A percentile compares a stretch with the other conserved stretches of the same genome.
Evolutionary conservation across 73 alveolate genomes (phyloP).

Genomic region (Tetrahymena malaccensis): DNA sequence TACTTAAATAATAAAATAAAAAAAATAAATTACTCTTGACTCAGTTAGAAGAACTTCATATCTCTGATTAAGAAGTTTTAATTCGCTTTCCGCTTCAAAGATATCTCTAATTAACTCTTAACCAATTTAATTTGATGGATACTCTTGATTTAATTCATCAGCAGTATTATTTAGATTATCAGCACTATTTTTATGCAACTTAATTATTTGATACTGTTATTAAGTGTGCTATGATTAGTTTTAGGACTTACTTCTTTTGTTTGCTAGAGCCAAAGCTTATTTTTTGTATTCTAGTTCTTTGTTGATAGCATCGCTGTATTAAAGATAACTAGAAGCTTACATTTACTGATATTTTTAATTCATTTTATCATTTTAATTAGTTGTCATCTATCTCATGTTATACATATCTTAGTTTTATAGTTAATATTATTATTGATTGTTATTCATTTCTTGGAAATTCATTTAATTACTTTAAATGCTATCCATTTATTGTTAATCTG

Average conservation of each 20-base stretch:
- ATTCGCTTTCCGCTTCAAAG: neutral
- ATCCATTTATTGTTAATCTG: neutral
- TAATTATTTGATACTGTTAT: neutral
- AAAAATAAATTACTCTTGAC: neutral
- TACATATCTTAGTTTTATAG: neutral
- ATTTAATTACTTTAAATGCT: too few species aligned
- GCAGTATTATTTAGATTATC: neutral
- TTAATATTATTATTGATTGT: too few species aligned
- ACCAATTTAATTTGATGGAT: neutral
- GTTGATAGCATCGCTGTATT: neutral
- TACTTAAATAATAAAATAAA: neutral
- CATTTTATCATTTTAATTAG: neutral
- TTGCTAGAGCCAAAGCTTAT: neutral
- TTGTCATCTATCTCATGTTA: neutral
- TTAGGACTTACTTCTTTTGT: neutral
- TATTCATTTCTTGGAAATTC: neutral
- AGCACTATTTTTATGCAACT: neutral
- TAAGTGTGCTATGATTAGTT: neutral
- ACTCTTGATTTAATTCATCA: neutral
- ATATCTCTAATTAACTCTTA: neutral
- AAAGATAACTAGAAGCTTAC: neutral
- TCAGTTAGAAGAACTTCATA: neutral
- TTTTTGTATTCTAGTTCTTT: neutral
- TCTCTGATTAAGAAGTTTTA: neutral
- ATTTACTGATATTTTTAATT: neutral